Conservation (phyloP, 805 yeast genomes). For the Lachancea kluyveri region DNA sequence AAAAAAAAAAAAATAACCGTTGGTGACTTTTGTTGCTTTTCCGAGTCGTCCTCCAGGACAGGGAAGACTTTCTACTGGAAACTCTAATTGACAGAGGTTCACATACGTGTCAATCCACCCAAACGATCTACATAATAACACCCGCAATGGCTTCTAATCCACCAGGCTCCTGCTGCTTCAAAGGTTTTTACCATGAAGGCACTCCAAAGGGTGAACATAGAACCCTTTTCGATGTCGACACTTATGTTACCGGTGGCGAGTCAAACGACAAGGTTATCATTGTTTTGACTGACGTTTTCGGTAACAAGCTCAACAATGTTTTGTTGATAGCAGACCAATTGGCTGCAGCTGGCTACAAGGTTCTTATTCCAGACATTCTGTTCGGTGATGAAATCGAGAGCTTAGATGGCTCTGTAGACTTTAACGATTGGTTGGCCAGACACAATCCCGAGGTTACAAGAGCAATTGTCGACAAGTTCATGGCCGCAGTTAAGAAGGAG, state of each 20-base stretch:
- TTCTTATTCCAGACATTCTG: slow-evolving; percentile 71
- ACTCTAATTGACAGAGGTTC: too few relatives aligned
- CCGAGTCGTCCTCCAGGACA: too few relatives aligned
- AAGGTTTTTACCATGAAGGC: slow-evolving; percentile 43
- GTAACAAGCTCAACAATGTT: slow-evolving; percentile 51
- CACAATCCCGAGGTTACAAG: slow-evolving; percentile 46
- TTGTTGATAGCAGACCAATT: slow-evolving; percentile 60
- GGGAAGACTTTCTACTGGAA: too few relatives aligned
- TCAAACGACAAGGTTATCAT: slow-evolving; percentile 45
- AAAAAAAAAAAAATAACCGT: too few relatives aligned
- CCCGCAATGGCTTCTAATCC: slow-evolving; percentile 50
- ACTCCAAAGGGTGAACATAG: slow-evolving; percentile 39
- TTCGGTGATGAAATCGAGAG: slow-evolving; percentile 40
- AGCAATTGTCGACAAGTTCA: slow-evolving; percentile 44
- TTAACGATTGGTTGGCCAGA: slow-evolving; percentile 44
- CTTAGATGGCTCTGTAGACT: slow-evolving; percentile 20
- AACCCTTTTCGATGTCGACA: slow-evolving; percentile 37
- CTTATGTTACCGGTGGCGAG: slow-evolving; percentile 44
- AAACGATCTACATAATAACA: too few relatives aligned
- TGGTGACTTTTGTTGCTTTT: too few relatives aligned
- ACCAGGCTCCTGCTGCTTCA: slow-evolving; percentile 45
- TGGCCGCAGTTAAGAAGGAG: slow-evolving; percentile 39
- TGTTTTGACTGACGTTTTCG: slow-evolving; percentile 65
- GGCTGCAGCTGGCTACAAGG: slow-evolving; percentile 57
- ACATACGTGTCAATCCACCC: too few relatives aligned